A percentile compares a stretch with the other conserved stretches of the same genome.
Conservation (phyloP, 2,329 filamentous ascomycete species). For the Beauveria rudraprayagi region DNA sequence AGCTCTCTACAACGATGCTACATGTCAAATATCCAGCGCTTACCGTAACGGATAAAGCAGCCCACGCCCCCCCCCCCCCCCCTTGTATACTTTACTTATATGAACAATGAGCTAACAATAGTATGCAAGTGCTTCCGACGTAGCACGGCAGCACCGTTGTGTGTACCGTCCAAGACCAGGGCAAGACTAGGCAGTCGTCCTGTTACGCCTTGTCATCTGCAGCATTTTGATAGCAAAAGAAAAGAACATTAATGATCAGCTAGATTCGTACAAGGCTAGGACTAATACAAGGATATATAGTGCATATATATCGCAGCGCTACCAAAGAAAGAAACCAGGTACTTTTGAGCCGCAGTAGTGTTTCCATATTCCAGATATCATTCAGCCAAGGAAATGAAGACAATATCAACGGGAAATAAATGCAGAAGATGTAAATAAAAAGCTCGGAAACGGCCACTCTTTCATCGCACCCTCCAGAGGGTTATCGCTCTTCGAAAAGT, state of each 20-base stretch:
- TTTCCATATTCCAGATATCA: background rate
- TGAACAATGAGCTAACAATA: too few relatives aligned
- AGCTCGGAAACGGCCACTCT: background rate
- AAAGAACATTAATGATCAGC: background rate
- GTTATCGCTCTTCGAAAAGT: background rate
- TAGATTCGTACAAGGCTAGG: background rate
- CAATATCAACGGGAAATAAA: background rate
- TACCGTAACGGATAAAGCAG: too few relatives aligned
- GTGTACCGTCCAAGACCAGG: too few relatives aligned
- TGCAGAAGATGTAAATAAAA: background rate
- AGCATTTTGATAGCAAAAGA: too few relatives aligned
- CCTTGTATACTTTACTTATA: too few relatives aligned
- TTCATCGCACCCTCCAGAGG: background rate
- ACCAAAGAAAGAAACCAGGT: background rate
- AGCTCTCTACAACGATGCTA: too few relatives aligned
- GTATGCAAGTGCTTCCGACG: too few relatives aligned
- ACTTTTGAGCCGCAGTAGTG: background rate
- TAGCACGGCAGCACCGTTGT: too few relatives aligned
- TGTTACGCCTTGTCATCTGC: too few relatives aligned
- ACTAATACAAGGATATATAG: background rate
- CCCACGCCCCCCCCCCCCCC: too few relatives aligned
- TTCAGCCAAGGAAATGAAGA: background rate
- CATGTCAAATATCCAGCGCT: too few relatives aligned
- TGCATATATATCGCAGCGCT: background rate
- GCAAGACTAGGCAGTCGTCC: too few relatives aligned